Evolutionary conservation across 2,329 filamentous ascomycete genomes (phyloP).

Genomic region (Sporothrix phasma): DNA sequence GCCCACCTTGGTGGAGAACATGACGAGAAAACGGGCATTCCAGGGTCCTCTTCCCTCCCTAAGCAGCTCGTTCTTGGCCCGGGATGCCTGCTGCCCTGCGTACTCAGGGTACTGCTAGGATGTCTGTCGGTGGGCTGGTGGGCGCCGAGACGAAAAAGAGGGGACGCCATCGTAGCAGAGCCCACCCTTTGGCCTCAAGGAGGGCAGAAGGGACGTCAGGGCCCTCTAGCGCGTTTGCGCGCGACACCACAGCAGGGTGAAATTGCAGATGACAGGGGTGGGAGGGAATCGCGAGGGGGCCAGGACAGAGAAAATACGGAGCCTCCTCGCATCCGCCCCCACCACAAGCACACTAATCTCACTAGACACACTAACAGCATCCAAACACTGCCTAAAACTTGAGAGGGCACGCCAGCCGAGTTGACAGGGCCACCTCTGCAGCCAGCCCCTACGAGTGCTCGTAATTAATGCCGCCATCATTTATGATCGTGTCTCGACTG

Average conservation of each 20-base stretch:
- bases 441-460: background rate
- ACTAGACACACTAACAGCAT: background rate
- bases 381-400: background rate
- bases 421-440: background rate
- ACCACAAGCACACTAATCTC: background rate
- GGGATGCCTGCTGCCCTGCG: constrained; percentile 12
- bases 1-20: background rate
- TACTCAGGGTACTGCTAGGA: constrained; percentile 10
- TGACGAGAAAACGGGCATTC: background rate
- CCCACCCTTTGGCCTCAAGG: background rate
- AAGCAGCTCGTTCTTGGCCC: background rate
- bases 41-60: background rate
- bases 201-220: background rate
- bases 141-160: background rate
- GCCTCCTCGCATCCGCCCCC: background rate
- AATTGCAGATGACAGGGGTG: constrained; percentile 2
- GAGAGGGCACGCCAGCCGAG: background rate
- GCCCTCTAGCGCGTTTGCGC: constrained; percentile 4
- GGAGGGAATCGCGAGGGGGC: no score
- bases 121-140: background rate
- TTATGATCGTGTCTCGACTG: background rate
- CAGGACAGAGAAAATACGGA: constrained; percentile 1
- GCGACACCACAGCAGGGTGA: constrained; percentile 1
- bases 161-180: background rate
- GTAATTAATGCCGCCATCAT: background rate